Evolutionary conservation across 108 stramenopile species (phyloP), one percentile per base, ranked within the genome.

Genomic region (Cyclotella choctawhatcheeana): DNA sequence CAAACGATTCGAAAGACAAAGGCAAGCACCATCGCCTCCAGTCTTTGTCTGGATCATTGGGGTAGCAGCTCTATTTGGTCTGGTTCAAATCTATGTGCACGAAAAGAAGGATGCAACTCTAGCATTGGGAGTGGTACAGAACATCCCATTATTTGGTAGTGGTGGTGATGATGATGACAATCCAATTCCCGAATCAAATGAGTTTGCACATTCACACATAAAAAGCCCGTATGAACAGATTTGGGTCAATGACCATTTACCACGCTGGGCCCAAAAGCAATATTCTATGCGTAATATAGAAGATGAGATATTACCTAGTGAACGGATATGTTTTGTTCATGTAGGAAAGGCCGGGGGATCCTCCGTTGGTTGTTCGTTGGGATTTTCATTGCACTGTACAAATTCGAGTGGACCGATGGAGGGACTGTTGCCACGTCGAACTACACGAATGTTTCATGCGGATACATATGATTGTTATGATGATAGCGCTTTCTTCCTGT

Each of bases 211-310:
- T 50, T 59, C 45, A n/a, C 8, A 3, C 4, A 51, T 34, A 0
- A 25, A 62, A 0, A 61, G 58, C 0, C 79, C 79, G 10, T 80
- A 80, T 55, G 79, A 80, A 50, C 65, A 68, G 31, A 80, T 73
- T 22, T 80, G 71, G 62, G 33, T 69, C 12, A 68, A 69, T 33
- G 18, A 7, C 14, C 29, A 14, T 18, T 50, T 73, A 4, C 72
- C 71, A 12, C 6, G 26, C 4, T 80, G 76, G 76, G 76, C 67
- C 0, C 63, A 31, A 61, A 76, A 76, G 48, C 67, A 53, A 30
- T 0, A 8, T 2, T 22, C 48, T 4, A 63, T 53, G 25, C 17
- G 52, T 10, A 12, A 52, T 29, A 76, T 64, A 13, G 73, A 74
- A 54, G 17, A 47, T n/a, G 32, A 30, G 8, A 60, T 74, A 1